Conservation (phyloP, 2,329 filamentous ascomycete genomes). For the Calonectria pteridis region DNA sequence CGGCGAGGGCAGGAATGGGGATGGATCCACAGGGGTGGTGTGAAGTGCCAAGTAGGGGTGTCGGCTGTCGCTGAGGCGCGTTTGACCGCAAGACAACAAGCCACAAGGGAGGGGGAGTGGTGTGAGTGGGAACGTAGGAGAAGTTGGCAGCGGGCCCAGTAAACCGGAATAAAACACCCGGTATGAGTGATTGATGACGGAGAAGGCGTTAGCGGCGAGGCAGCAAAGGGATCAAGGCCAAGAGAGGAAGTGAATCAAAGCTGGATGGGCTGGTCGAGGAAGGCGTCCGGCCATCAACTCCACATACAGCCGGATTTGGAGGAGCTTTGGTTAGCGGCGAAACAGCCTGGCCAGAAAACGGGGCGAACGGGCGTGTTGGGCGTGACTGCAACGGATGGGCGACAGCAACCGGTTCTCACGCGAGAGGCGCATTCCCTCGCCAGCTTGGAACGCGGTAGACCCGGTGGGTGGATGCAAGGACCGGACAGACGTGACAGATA, state of each 20-base stretch:
- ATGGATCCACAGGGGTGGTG: constrained; percentile 40
- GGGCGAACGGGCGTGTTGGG: constrained; percentile 14
- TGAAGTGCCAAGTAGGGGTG: constrained; percentile 30
- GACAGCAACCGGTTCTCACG: constrained; percentile 18
- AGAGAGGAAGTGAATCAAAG: constrained; percentile 1
- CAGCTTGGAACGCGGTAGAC: background rate
- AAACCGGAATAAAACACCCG: constrained; percentile 2
- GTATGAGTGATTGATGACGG: constrained; percentile 2
- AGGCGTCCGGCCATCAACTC: constrained; percentile 18
- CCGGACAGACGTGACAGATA: background rate
- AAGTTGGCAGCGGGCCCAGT: constrained; percentile 20
- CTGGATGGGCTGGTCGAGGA: background rate
- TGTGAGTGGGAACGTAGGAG: constrained; percentile 17
- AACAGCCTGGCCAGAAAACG: constrained; percentile 29
- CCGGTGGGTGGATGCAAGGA: constrained; percentile 16
- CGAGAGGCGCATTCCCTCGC: constrained; percentile 16
- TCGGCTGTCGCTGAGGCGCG: constrained; percentile 31
- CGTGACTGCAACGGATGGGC: constrained; percentile 14
- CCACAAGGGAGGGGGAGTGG: constrained; percentile 12
- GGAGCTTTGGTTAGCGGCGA: constrained; percentile 32
- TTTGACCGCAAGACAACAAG: constrained; percentile 22
- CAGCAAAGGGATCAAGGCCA: background rate
- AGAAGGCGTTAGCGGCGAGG: background rate
- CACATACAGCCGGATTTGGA: constrained; percentile 42
- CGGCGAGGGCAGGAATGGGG: constrained; percentile 42